A percentile compares a stretch with the other conserved stretches of the same genome.
Evolutionary conservation across 495 filamentous ascomycete genomes (phyloP).

Genomic region (Neurospora sp.): DNA sequence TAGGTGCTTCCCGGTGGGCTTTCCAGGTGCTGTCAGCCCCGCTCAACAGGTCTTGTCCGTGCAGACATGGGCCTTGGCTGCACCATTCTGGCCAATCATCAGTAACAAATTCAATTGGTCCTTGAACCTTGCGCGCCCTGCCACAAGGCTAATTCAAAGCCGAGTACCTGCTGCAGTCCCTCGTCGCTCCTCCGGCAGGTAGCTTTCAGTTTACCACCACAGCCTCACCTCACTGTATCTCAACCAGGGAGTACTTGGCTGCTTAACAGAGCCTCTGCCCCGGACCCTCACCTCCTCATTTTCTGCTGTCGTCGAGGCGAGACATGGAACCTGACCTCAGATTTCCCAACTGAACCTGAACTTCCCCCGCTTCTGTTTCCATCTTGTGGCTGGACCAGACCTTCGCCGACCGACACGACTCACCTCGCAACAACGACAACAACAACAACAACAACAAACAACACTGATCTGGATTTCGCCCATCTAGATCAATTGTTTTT

Average conservation of each 20-base stretch:
- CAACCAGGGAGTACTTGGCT: background rate
- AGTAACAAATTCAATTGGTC: background rate
- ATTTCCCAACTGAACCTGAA: background rate
- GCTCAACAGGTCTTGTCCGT: background rate
- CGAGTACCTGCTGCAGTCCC: slow-evolving; percentile 9
- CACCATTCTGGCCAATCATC: background rate
- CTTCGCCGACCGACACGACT: background rate
- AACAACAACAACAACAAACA: background rate
- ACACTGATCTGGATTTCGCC: background rate
- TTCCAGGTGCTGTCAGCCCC: background rate
- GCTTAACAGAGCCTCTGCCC: slow-evolving; percentile 1
- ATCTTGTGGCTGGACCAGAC: background rate
- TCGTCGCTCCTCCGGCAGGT: background rate
- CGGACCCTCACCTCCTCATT: background rate
- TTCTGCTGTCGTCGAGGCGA: background rate
- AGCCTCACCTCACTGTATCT: slow-evolving; percentile 17
- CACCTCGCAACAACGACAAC: background rate
- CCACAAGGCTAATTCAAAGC: slow-evolving; percentile 29
- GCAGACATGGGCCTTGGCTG: background rate
- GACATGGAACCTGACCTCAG: background rate
- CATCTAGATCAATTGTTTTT: background rate
- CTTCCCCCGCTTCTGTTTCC: background rate
- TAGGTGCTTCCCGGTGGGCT: background rate
- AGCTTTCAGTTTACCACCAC: slow-evolving; percentile 12
- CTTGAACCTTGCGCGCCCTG: slow-evolving; percentile 6